Evolutionary conservation across 2,329 filamentous ascomycete genomes (phyloP).

Genomic region (Fusarium miscanthi): DNA sequence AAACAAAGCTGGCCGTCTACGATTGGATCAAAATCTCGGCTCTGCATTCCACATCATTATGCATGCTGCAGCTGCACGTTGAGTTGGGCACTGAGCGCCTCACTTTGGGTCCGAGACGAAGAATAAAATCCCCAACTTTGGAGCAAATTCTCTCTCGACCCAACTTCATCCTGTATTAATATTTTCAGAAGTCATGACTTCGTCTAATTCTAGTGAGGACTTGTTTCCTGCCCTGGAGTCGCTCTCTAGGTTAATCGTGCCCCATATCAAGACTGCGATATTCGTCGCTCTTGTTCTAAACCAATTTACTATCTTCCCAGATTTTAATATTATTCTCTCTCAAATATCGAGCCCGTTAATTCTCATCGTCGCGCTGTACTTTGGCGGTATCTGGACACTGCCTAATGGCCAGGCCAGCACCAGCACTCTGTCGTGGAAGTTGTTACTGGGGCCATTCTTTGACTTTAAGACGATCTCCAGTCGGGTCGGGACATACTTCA

Average conservation of each 20-base stretch:
- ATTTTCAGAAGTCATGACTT: conserved; percentile 14
- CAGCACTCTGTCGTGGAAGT: neutral
- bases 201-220: conserved; percentile 21
- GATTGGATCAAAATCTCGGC: conserved; percentile 12
- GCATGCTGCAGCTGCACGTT: conserved; percentile 14
- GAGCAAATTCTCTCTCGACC: fast-evolving
- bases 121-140: neutral
- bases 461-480: conserved; percentile 12
- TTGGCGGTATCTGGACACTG: conserved; percentile 6
- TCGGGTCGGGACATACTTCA: conserved; percentile 19
- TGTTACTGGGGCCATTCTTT: conserved; percentile 6
- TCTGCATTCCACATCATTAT: conserved; percentile 13
- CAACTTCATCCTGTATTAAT: neutral
- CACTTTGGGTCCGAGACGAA: neutral
- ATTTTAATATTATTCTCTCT: neutral
- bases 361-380: conserved; percentile 14
- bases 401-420: neutral
- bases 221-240: conserved; percentile 29
- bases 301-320: conserved; percentile 14
- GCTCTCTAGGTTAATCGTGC: conserved; percentile 14
- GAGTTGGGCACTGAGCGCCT: conserved; percentile 4
- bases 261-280: conserved; percentile 23
- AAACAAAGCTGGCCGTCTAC: neutral
- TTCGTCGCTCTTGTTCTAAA: conserved; percentile 21
- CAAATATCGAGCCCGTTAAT: conserved; percentile 17